Percentiles rank a stretch among this genome's conserved stretches.
phyloP scores from a whole-genome alignment of 495 filamentous ascomycete genomes.

The Lepraria neglecta region DNA sequence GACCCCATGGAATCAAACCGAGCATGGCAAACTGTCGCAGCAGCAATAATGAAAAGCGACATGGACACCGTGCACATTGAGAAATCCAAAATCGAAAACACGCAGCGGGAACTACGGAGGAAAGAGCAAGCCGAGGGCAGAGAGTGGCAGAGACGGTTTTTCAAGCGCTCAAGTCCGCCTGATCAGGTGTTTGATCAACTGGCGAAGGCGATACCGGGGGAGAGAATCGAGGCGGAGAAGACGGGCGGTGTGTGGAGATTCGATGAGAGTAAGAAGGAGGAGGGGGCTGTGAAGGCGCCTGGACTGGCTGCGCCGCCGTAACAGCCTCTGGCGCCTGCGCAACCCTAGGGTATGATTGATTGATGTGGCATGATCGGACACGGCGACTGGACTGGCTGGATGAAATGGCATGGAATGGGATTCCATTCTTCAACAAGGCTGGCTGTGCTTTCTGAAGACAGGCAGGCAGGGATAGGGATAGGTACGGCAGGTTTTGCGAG shows the following conservation, averaged over 20 bases:
- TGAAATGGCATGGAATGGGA: not conserved
- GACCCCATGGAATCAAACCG: slow-evolving; percentile 81
- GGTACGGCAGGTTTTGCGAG: not conserved
- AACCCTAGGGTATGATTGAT: slow-evolving; percentile 1
- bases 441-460: not conserved
- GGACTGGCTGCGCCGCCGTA: slow-evolving; percentile 1
- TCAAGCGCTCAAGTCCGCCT: slow-evolving; percentile 49
- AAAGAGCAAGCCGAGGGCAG: slow-evolving; percentile 69
- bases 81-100: slow-evolving; percentile 87
- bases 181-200: slow-evolving; percentile 55
- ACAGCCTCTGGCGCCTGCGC: not conserved
- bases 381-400: not conserved
- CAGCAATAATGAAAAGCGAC: slow-evolving; percentile 70
- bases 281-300: slow-evolving; percentile 25
- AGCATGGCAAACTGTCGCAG: slow-evolving; percentile 81
- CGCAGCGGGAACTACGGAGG: slow-evolving; percentile 77
- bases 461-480: not conserved
- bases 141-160: slow-evolving; percentile 83
- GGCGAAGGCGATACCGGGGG: slow-evolving; percentile 50
- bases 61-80: slow-evolving; percentile 70
- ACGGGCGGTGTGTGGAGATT: slow-evolving; percentile 88
- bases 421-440: not conserved
- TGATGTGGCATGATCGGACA: not conserved
- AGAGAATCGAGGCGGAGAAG: slow-evolving; percentile 65
- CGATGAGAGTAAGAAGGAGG: slow-evolving; percentile 57